Base-by-base conservation (phyloP, 2,329 filamentous ascomycete genomes). In the Arthrobotrys iridis region DNA sequence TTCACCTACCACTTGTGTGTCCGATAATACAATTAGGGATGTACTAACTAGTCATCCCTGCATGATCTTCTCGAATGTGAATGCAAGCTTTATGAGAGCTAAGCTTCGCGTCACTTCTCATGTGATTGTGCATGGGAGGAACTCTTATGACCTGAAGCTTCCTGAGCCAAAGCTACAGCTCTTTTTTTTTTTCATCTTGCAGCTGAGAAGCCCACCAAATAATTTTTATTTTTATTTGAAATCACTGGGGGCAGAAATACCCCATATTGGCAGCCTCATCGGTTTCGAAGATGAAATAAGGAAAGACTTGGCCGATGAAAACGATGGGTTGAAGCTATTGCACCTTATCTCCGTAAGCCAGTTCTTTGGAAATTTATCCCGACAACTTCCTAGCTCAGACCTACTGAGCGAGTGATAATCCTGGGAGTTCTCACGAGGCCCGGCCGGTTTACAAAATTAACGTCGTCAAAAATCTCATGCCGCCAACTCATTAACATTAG, bases 1-100 rank as follows among this genome's bases (percentile, higher is more conserved):
- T 55, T 13, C 50, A 55, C 50, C 50, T 55, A 55, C 50, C 50
- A n/a, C n/a, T n/a, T n/a, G n/a, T n/a, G n/a, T n/a, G n/a, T n/a
- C n/a, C n/a, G n/a, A n/a, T n/a, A n/a, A n/a, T n/a, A n/a, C n/a
- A n/a, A n/a, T n/a, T n/a, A n/a, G n/a, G n/a, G n/a, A n/a, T n/a
- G n/a, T 24, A n/a, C 30, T 55, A 55, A 22, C 50, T 20, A 33
- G n/a, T n/a, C n/a, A n/a, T n/a, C n/a, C n/a, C n/a, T 7, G 28
- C 37, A 37, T 37, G 18, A 35, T 18, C 5, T n/a, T 6, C 20
- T 1, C 4, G 22, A 13, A 4, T 15, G 20, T 30, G 35, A 24
- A 18, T 55, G 11, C 15, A n/a, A 37, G 37, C 18, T 10, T 55
- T 30, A 55, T 18, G 15, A 37, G n/a, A 52, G 26, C 15, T 52